Conservation (phyloP, 176 grass and related monocot species). For the Panicum miliaceum region DNA sequence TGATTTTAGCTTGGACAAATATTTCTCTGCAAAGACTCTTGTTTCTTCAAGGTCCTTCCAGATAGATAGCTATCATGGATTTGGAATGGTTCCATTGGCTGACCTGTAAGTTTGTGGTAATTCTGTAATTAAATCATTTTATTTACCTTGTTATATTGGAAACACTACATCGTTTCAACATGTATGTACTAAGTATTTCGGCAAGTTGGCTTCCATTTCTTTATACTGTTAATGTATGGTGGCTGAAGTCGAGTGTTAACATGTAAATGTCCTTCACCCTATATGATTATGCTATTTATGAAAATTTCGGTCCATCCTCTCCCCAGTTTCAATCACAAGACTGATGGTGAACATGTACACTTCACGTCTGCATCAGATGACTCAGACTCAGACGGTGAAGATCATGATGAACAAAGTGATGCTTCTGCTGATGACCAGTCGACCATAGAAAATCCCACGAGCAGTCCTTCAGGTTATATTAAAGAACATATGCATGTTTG, state of each 20-base stretch:
- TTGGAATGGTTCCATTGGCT: slow-evolving; percentile 94
- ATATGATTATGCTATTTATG: not conserved
- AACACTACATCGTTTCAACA: no score
- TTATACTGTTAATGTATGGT: no score
- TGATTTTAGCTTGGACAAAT: slow-evolving; percentile 79
- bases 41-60: slow-evolving; percentile 87
- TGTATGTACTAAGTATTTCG: no score
- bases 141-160: not conserved
- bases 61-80: slow-evolving; percentile 78
- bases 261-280: slow-evolving; percentile 4
- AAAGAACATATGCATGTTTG: slow-evolving; percentile 3
- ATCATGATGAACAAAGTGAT: slow-evolving; percentile 41
- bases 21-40: slow-evolving; percentile 83
- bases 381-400: slow-evolving; percentile 58
- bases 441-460: slow-evolving; percentile 47
- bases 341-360: slow-evolving; percentile 85
- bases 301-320: not conserved
- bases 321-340: slow-evolving; percentile 95
- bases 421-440: slow-evolving; percentile 49
- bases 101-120: slow-evolving; percentile 74
- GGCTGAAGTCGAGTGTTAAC: not conserved
- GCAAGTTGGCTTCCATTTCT: no score
- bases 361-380: slow-evolving; percentile 52
- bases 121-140: not conserved
- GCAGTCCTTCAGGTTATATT: slow-evolving; percentile 62